phyloP scores from a whole-genome alignment of 192 early-diverging fungal species.

The Coemansia sp. region DNA sequence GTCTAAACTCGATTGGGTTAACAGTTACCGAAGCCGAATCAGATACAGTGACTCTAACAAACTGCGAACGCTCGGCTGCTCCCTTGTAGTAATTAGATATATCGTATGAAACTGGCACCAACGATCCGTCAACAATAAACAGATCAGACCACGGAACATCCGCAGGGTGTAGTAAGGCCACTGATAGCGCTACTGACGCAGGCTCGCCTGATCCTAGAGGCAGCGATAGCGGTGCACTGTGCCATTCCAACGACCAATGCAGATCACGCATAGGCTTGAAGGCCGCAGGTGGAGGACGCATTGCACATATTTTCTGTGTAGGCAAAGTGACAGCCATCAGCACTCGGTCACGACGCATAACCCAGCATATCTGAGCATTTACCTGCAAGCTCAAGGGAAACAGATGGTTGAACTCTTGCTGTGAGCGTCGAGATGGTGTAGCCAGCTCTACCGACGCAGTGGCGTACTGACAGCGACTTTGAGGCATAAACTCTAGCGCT shows the following conservation, averaged over 20 bases:
- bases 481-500: slow-evolving; percentile 18
- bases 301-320: slow-evolving; percentile 10
- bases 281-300: slow-evolving; percentile 8
- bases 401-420: slow-evolving; percentile 35
- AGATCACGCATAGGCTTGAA: slow-evolving; percentile 15
- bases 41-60: no score
- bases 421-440: neutral
- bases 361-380: slow-evolving; percentile 20
- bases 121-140: slow-evolving; percentile 11
- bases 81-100: slow-evolving; percentile 19
- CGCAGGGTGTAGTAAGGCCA: slow-evolving; percentile 12
- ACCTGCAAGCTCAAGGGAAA: slow-evolving; percentile 35
- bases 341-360: slow-evolving; percentile 13
- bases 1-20: slow-evolving; percentile 36
- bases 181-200: slow-evolving; percentile 12
- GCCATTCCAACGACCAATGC: slow-evolving; percentile 40
- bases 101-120: slow-evolving; percentile 16
- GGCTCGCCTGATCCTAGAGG: slow-evolving; percentile 47
- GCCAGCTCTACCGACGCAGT: neutral
- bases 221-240: slow-evolving; percentile 20
- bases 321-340: slow-evolving; percentile 24
- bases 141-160: slow-evolving; percentile 39
- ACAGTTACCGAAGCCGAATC: slow-evolving; percentile 6
- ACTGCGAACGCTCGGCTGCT: no score
- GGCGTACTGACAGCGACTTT: slow-evolving; percentile 24